A percentile compares a stretch with the other conserved stretches of the same genome.
These are phyloP conservation scores for Acanthamoeba castellanii DNA, from an alignment of 208 protist species.

Conservation along the genomic window DNA sequence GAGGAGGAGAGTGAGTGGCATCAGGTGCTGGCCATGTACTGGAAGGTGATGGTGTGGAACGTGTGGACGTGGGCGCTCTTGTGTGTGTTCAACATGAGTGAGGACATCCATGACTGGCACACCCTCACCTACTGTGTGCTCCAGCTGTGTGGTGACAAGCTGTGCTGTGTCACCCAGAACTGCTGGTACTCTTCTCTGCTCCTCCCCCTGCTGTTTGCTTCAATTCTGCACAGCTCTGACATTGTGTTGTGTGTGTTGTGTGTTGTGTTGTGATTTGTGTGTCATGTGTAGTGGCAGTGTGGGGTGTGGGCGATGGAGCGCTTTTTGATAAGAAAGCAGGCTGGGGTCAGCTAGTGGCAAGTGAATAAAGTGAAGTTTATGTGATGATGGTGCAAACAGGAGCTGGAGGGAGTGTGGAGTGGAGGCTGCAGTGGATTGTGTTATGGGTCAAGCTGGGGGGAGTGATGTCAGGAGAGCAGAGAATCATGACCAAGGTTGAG, in stretches of 20 bases:
- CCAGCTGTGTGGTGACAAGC: neutral
- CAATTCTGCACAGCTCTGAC: neutral
- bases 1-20: neutral
- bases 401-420: no score
- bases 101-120: slow-evolving; percentile 41
- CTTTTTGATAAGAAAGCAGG: no score
- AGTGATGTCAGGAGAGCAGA: no score
- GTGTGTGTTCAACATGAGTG: neutral
- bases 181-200: neutral
- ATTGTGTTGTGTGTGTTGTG: neutral
- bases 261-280: no score
- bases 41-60: slow-evolving; percentile 37
- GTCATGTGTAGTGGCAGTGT: neutral
- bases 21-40: slow-evolving; percentile 22
- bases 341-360: no score
- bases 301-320: neutral
- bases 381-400: no score
- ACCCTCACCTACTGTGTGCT: slow-evolving; percentile 33
- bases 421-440: no score
- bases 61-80: slow-evolving; percentile 8
- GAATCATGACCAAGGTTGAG: no score
- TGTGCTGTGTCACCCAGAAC: slow-evolving; percentile 34
- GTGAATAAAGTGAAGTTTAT: no score
- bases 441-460: no score
- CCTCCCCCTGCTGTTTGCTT: neutral